Evolutionary conservation across 345 rosid genomes (phyloP).

Genomic region (Sisymbrium irio): DNA sequence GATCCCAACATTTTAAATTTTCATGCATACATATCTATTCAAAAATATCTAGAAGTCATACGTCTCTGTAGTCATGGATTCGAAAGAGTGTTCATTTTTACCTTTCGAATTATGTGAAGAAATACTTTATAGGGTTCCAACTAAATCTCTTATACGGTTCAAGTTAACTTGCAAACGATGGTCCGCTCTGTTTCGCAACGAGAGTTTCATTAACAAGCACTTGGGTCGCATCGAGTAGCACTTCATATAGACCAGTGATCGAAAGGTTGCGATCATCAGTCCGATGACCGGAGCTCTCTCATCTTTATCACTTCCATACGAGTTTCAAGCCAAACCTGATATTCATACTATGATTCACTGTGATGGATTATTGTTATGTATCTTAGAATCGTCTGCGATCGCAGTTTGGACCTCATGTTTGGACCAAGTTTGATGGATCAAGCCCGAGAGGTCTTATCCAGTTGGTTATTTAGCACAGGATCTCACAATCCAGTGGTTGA

Average conservation of each 20-base stretch:
- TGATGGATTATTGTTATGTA: constrained; percentile 20
- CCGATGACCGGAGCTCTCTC: neutral
- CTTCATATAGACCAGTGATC: neutral
- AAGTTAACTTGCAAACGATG: constrained; percentile 25
- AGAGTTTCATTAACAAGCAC: constrained; percentile 25
- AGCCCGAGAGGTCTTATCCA: neutral
- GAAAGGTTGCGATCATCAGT: constrained; percentile 2
- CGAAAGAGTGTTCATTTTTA: constrained; percentile 2
- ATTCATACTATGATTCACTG: constrained; percentile 12
- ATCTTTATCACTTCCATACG: constrained; percentile 9
- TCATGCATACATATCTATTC: constrained; percentile 3
- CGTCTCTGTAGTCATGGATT: constrained; percentile 3
- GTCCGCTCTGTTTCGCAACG: constrained; percentile 1
- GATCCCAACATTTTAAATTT: neutral
- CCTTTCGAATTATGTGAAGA: constrained; percentile 16
- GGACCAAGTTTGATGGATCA: constrained; percentile 19
- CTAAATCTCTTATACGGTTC: constrained; percentile 14
- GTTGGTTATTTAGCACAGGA: neutral
- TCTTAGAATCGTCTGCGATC: neutral
- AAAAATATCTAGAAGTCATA: neutral
- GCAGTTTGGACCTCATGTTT: constrained; percentile 26
- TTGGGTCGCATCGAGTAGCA: constrained; percentile 5
- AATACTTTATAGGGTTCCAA: constrained; percentile 25
- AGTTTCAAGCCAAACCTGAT: neutral
- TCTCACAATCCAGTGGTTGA: neutral